Conservation (phyloP, 1,139 yeast species). For the Zygoascus meyerae region DNA sequence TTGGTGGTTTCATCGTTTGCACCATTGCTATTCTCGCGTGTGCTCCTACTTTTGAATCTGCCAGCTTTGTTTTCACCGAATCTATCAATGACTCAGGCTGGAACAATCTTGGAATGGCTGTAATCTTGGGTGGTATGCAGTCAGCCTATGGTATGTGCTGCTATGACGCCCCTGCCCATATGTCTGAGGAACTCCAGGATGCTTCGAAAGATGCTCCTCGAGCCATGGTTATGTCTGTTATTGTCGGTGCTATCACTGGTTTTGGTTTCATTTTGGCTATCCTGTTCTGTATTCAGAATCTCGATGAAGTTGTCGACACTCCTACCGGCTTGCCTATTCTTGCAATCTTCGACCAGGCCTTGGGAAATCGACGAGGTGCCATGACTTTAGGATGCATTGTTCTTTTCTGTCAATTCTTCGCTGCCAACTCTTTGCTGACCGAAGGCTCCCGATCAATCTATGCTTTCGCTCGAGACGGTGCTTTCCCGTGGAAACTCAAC, state of each 20-base stretch:
- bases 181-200: conserved; percentile 51
- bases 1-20: conserved; percentile 23
- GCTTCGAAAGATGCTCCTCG: conserved; percentile 50
- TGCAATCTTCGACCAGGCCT: conserved; percentile 54
- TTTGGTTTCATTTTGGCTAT: conserved; percentile 50
- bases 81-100: conserved; percentile 48
- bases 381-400: conserved; percentile 49
- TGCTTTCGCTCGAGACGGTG: conserved; percentile 65
- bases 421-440: conserved; percentile 68
- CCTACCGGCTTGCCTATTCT: conserved; percentile 53
- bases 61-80: conserved; percentile 45
- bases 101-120: conserved; percentile 49
- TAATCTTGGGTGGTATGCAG: conserved; percentile 54
- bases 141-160: conserved; percentile 60
- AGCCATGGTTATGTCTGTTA: conserved; percentile 51
- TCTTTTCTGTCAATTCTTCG: conserved; percentile 69
- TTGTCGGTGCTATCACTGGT: conserved; percentile 52
- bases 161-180: conserved; percentile 55
- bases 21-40: conserved; percentile 24
- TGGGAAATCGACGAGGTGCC: conserved; percentile 51
- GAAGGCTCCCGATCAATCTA: conserved; percentile 77
- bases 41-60: conserved; percentile 33
- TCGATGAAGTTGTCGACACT: conserved; percentile 40
- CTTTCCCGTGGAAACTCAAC: conserved; percentile 46
- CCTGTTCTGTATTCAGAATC: conserved; percentile 52